These are phyloP conservation scores for Colletotrichum sp. DNA, from an alignment of 2,329 filamentous ascomycete species.

Conservation along the genomic window DNA sequence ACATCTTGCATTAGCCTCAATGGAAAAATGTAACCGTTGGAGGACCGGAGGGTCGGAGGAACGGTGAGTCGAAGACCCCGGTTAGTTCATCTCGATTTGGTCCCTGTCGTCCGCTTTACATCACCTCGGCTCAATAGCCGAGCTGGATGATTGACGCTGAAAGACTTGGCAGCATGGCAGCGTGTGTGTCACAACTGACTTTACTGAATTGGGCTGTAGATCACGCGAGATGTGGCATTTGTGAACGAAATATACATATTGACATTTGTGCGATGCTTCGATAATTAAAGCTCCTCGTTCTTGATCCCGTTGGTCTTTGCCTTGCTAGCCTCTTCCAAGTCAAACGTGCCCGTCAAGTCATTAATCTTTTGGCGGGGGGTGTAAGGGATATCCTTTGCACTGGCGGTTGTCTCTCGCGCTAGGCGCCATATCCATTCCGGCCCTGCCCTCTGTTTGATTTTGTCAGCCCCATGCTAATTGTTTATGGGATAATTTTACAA, in stretches of 20 bases:
- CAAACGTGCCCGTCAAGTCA: background rate
- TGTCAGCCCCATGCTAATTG: background rate
- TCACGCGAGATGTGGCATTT: background rate
- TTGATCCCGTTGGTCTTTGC: background rate
- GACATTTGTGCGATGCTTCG: background rate
- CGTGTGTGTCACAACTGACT: too few relatives aligned
- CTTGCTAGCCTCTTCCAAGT: background rate
- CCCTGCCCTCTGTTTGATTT: conserved; percentile 20
- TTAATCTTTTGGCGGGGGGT: conserved; percentile 10
- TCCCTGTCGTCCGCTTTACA: background rate
- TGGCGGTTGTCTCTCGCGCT: conserved; percentile 1
- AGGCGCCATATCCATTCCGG: conserved; percentile 25
- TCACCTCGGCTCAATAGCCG: background rate
- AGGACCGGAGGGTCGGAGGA: background rate
- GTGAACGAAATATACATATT: too few relatives aligned
- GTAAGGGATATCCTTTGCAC: background rate
- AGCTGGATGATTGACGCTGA: background rate
- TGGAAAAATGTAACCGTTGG: background rate
- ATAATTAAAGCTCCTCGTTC: background rate
- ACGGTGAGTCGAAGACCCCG: background rate
- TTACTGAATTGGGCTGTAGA: too few relatives aligned
- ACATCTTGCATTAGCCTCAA: background rate
- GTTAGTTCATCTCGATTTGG: background rate
- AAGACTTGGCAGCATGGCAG: background rate
- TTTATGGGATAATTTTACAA: background rate